Evolutionary conservation across 2,329 filamentous ascomycete species (phyloP).

Genomic region (Xylariaceae sp.): DNA sequence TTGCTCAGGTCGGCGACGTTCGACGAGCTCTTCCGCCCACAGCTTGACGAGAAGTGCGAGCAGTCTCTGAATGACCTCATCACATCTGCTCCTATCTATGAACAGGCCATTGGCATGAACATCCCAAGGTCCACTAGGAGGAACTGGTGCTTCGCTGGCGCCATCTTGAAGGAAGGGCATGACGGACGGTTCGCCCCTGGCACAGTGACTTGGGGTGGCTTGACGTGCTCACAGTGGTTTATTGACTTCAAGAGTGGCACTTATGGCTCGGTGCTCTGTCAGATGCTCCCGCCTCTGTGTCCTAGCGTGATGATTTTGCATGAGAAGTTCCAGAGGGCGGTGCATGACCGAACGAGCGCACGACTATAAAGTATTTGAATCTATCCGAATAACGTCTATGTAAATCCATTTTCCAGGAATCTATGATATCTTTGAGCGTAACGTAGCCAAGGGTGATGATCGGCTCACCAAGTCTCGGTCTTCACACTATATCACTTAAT

Average conservation of each 20-base stretch:
- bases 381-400: too few relatives aligned
- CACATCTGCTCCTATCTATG: slow-evolving; percentile 10
- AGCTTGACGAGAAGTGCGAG: slow-evolving; percentile 23
- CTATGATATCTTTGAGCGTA: too few relatives aligned
- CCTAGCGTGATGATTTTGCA: slow-evolving; percentile 19
- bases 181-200: slow-evolving; percentile 20
- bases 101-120: slow-evolving; percentile 16
- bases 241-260: slow-evolving; percentile 25
- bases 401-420: too few relatives aligned
- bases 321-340: slow-evolving; percentile 20
- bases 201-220: slow-evolving; percentile 22
- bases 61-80: slow-evolving; percentile 24
- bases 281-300: slow-evolving; percentile 23
- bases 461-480: too few relatives aligned
- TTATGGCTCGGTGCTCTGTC: slow-evolving; percentile 22
- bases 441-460: too few relatives aligned
- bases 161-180: slow-evolving; percentile 22
- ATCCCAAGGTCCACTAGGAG: slow-evolving; percentile 22
- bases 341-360: too few relatives aligned
- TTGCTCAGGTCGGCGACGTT: slow-evolving; percentile 20
- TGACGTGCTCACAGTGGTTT: slow-evolving; percentile 22
- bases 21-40: slow-evolving; percentile 25
- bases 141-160: slow-evolving; percentile 25
- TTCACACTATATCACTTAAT: too few relatives aligned
- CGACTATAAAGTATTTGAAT: too few relatives aligned